Percentiles rank a stretch among this genome's conserved stretches.
Evolutionary conservation across 495 filamentous ascomycete genomes (phyloP).

Genomic region (Penicillium subrubescens): DNA sequence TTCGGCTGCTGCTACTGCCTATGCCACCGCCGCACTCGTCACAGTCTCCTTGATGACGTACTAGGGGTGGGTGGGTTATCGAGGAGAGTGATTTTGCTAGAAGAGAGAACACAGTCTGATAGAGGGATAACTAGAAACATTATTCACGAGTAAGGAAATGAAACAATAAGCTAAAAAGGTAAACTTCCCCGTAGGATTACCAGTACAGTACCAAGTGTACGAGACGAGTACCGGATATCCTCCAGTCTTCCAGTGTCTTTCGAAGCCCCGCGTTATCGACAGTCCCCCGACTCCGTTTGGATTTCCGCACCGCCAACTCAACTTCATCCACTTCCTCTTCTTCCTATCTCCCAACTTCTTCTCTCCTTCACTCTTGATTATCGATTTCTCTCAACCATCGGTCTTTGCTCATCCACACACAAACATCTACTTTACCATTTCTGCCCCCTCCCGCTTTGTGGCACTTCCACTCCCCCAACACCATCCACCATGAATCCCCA

Average conservation of each 20-base stretch:
- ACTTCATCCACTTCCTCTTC: not conserved
- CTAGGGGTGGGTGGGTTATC: not conserved
- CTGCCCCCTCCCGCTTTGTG: not conserved
- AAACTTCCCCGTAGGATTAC: not conserved
- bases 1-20: not conserved
- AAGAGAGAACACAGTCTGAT: not conserved
- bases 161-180: not conserved
- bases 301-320: slow-evolving; percentile 4
- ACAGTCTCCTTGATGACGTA: slow-evolving; percentile 17
- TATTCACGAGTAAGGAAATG: not conserved
- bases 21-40: not conserved
- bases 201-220: not conserved
- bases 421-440: not conserved
- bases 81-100: not conserved
- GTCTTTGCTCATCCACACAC: not conserved
- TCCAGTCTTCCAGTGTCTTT: too few relatives aligned
- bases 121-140: not conserved
- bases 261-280: slow-evolving; percentile 20
- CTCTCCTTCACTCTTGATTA: slow-evolving; percentile 10
- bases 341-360: slow-evolving; percentile 5
- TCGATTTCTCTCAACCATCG: not conserved
- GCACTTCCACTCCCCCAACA: slow-evolving; percentile 2
- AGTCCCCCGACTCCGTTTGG: slow-evolving; percentile 10
- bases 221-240: not conserved
- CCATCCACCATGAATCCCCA: slow-evolving; percentile 80